These are phyloP conservation scores for Fallopia convolvulus DNA, from an alignment of 148 eudicot genomes.

Conservation along the genomic window DNA sequence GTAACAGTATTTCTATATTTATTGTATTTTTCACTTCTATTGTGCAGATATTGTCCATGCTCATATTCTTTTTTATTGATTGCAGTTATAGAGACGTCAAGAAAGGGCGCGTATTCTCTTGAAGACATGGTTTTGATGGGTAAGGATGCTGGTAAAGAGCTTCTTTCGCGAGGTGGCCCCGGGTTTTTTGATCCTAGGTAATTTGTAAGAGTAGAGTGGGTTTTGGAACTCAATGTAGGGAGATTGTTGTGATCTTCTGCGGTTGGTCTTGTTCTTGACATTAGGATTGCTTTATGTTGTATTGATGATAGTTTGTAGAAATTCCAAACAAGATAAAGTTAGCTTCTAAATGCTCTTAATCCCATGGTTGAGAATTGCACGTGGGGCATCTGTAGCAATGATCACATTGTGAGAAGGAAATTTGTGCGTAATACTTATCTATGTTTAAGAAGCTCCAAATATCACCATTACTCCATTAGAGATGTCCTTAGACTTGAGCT, in stretches of 20 bases:
- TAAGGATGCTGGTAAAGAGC: slow-evolving; percentile 85
- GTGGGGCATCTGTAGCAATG: too few species aligned
- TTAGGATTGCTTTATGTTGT: background rate
- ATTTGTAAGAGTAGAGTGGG: background rate
- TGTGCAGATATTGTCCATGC: background rate
- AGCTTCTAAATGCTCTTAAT: background rate
- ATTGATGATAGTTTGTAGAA: background rate
- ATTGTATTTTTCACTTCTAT: background rate
- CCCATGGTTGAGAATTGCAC: too few species aligned
- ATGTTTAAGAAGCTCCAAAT: too few species aligned
- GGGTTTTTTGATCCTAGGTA: slow-evolving; percentile 61
- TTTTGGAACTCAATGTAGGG: background rate
- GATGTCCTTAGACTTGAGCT: too few species aligned
- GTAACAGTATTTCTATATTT: slow-evolving; percentile 2
- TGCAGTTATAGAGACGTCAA: slow-evolving; percentile 56
- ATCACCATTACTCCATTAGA: too few species aligned
- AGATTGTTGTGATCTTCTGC: background rate
- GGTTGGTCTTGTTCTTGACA: background rate
- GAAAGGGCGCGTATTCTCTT: slow-evolving; percentile 52
- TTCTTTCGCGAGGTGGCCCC: slow-evolving; percentile 71
- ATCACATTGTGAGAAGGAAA: too few species aligned
- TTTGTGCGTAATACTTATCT: too few species aligned
- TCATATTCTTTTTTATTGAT: background rate
- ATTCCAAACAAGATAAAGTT: background rate
- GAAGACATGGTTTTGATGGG: slow-evolving; percentile 87